Percentiles rank a stretch among this genome's conserved stretches.
phyloP scores from a whole-genome alignment of 2,329 filamentous ascomycete species.

The Xylariaceae sp. region DNA sequence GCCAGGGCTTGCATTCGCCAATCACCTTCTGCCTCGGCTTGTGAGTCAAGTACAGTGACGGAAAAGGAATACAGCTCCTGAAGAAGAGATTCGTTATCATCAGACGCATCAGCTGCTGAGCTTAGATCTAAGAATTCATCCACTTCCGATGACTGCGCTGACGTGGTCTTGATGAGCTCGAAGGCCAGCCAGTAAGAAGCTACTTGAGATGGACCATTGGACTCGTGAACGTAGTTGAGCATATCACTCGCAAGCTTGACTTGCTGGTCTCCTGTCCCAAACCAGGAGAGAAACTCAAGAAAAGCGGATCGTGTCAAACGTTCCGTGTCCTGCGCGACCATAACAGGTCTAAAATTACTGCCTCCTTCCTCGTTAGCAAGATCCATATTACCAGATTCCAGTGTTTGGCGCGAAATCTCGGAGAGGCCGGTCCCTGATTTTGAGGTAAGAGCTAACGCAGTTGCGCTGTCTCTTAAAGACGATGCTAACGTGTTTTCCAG shows the following conservation, averaged over 20 bases:
- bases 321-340: constrained; percentile 64
- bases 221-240: constrained; percentile 57
- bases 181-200: constrained; percentile 79
- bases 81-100: constrained; percentile 44
- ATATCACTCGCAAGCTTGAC: constrained; percentile 61
- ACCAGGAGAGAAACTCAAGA: constrained; percentile 49
- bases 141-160: constrained; percentile 48
- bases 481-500: constrained; percentile 63
- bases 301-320: constrained; percentile 56
- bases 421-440: constrained; percentile 28
- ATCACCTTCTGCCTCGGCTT: constrained; percentile 50
- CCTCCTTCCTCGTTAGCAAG: constrained; percentile 16
- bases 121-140: constrained; percentile 64
- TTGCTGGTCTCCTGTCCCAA: constrained; percentile 55
- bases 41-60: constrained; percentile 54
- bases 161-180: constrained; percentile 60
- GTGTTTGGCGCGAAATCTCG: constrained; percentile 27
- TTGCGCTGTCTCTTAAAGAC: constrained; percentile 71
- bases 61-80: constrained; percentile 69
- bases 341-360: constrained; percentile 51
- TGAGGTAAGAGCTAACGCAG: constrained; percentile 34
- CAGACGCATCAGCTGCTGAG: constrained; percentile 30
- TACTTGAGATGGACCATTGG: constrained; percentile 54
- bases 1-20: constrained; percentile 76
- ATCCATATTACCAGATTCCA: constrained; percentile 26